These are phyloP conservation scores for Trichocomaceae sp. DNA, from an alignment of 2,329 filamentous ascomycete species.

Conservation along the genomic window DNA sequence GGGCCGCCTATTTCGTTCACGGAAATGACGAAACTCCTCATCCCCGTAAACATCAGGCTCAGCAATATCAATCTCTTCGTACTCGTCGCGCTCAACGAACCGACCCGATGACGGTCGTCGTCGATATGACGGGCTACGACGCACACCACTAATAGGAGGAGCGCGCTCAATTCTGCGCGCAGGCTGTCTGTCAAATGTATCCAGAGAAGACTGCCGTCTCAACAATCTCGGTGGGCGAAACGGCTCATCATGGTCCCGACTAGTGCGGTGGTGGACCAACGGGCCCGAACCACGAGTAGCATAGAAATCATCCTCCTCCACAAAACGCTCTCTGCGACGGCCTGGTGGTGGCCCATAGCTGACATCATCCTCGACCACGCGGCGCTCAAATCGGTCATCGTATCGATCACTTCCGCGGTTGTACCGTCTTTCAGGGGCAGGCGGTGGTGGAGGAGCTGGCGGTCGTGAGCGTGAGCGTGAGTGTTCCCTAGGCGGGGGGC, in stretches of 20 bases:
- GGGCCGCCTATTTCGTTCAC: constrained; percentile 48
- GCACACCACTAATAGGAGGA: constrained; percentile 28
- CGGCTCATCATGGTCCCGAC: constrained; percentile 48
- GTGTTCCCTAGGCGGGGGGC: constrained; percentile 20
- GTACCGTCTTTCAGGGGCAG: constrained; percentile 5
- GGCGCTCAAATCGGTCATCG: constrained; percentile 37
- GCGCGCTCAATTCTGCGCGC: constrained; percentile 44
- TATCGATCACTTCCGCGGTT: constrained; percentile 1
- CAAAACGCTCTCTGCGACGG: constrained; percentile 31
- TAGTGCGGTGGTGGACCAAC: constrained; percentile 38
- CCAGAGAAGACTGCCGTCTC: constrained; percentile 78
- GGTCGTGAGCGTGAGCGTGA: constrained; percentile 16
- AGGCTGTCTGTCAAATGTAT: constrained; percentile 78
- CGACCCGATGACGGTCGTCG: constrained; percentile 47
- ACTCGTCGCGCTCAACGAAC: constrained; percentile 51
- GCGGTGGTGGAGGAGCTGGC: constrained; percentile 5
- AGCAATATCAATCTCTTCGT: constrained; percentile 62
- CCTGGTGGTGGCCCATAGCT: constrained; percentile 37
- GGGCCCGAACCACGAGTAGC: constrained; percentile 37
- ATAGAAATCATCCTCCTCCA: constrained; percentile 39
- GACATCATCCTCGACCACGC: constrained; percentile 29
- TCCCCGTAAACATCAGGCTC: constrained; percentile 64
- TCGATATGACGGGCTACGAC: constrained; percentile 34
- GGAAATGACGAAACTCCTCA: constrained; percentile 62
- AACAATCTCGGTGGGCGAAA: constrained; percentile 60